Conservation (phyloP, 305 asterid species). For the Fraxinus baroniana region DNA sequence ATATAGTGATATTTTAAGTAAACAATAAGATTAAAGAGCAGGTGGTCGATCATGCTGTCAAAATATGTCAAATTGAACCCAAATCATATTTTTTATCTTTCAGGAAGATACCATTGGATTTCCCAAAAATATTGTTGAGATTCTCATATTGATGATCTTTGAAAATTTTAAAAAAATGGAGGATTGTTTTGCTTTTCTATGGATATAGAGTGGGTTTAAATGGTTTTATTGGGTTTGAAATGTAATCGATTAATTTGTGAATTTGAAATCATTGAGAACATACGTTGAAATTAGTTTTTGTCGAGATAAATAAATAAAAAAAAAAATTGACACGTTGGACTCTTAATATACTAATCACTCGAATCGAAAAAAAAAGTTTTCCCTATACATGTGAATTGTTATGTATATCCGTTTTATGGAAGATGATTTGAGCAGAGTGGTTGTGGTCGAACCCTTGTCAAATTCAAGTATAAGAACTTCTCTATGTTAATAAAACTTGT, state of each 20-base stretch:
- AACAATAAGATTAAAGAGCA: background rate
- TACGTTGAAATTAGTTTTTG: background rate
- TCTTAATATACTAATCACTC: background rate
- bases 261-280: background rate
- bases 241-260: no score
- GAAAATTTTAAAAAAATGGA: background rate
- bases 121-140: background rate
- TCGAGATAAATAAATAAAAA: background rate
- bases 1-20: background rate
- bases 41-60: background rate
- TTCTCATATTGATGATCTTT: background rate
- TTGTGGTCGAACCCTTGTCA: background rate
- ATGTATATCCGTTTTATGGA: background rate
- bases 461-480: background rate
- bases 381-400: background rate
- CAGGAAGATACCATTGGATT: background rate
- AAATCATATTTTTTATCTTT: background rate
- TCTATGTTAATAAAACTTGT: background rate
- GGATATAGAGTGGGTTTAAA: background rate
- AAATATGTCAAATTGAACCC: background rate
- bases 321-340: background rate
- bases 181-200: background rate
- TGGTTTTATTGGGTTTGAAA: background rate
- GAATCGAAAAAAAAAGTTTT: background rate
- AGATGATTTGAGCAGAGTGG: background rate